A percentile compares a stretch with the other conserved stretches of the same genome.
These are phyloP conservation scores for Alternaria brassicae DNA, from an alignment of 2,329 filamentous ascomycete genomes.

Conservation along the genomic window DNA sequence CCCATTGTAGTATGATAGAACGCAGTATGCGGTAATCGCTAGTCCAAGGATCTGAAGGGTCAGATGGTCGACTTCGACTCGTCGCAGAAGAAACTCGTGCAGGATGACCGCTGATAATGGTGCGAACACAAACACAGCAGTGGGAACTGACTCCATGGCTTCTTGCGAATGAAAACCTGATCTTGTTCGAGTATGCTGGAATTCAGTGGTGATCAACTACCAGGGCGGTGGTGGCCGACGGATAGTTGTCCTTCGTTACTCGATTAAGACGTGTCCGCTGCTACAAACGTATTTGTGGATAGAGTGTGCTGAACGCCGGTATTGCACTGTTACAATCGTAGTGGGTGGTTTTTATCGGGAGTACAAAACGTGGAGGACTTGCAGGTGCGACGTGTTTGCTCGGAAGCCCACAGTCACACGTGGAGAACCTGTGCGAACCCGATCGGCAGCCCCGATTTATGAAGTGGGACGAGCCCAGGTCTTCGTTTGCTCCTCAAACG, in stretches of 20 bases:
- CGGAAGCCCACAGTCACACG: conserved; percentile 8
- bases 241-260: neutral
- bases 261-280: neutral
- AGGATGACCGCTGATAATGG: conserved; percentile 20
- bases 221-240: neutral
- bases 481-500: neutral
- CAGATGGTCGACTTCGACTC: conserved; percentile 28
- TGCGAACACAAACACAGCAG: conserved; percentile 6
- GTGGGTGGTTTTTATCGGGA: conserved; percentile 1
- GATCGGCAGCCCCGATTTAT: conserved; percentile 1
- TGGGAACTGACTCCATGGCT: conserved; percentile 15
- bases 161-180: neutral
- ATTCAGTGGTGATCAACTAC: neutral
- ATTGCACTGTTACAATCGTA: neutral
- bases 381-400: conserved; percentile 1
- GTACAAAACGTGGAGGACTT: conserved; percentile 16
- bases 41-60: conserved; percentile 18
- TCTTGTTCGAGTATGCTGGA: neutral
- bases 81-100: conserved; percentile 25
- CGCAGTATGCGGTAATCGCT: conserved; percentile 18
- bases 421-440: conserved; percentile 1
- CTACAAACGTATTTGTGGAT: neutral
- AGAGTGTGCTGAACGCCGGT: neutral
- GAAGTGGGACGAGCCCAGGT: neutral
- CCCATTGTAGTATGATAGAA: conserved; percentile 14